Evolutionary conservation across 2,329 filamentous ascomycete species (phyloP), one percentile per base, ranked within the genome.

Genomic region (Grosmannia serpens): DNA sequence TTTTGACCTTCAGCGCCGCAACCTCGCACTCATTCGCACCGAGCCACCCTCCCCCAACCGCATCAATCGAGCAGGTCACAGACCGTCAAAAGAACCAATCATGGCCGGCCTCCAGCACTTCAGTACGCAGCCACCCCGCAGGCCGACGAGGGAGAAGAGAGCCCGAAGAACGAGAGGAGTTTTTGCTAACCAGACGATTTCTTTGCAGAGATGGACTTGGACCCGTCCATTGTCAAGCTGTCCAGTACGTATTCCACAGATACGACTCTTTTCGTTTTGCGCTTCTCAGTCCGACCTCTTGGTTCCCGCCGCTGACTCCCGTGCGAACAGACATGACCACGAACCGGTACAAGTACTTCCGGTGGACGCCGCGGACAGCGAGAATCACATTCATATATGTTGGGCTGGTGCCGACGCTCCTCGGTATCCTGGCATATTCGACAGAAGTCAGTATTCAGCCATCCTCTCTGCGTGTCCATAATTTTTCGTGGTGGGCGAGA

Each of bases 341-440:
- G 68, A 90, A 89, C 77, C 87, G 94, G 65, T 87, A 91, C 82
- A 90, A 90, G 76, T 96, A 89, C 82, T 99, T 97, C 82, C 83
- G 90, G 73, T 97, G 90, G 89, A 97, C 88, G 41, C 82, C 84
- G 56, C 81, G 88, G 68, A 95, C 90, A 52, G 90, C 89, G 33
- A 84, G 83, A 75, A 73, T 96, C 68, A 85, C 86, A 5, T 83
- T 96, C 70, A 77, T 86, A 63, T 96, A 92, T 73, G 81, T 87
- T 60, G 75, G 85, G 38, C 75, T 86, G 57, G 81, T 96, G 50
- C 94, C 94, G 9, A 72, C 75, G 47, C 77, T 88, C 59, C 67
- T 95, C 64, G 85, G 85, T 53, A 85, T 85, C 69, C 69, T 89
- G 59, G 89, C 84, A 60, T 95, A 88, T 71, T 84, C 82, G 69